Conservation (phyloP, 163 green algal species). For the Scenedesmus sp. region DNA sequence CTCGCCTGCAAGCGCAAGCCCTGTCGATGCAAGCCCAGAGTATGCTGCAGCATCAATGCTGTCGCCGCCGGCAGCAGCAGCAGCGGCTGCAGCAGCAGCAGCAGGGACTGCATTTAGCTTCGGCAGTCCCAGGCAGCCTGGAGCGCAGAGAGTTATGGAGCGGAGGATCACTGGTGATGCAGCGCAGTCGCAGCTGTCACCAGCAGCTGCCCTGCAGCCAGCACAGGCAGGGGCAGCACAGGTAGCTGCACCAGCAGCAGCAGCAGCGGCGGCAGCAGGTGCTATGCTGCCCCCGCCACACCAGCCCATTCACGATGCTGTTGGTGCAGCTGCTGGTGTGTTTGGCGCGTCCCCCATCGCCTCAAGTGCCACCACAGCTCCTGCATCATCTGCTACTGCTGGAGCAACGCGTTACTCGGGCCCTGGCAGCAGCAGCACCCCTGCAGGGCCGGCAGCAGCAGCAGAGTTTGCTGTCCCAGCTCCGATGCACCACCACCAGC, state of each 20-base stretch:
- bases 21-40: background rate
- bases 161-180: background rate
- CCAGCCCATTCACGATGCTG: background rate
- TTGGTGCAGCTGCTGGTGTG: background rate
- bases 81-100: constrained; percentile 5
- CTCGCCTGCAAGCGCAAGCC: background rate
- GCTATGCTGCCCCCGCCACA: background rate
- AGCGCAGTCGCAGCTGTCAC: background rate
- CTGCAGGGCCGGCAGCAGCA: background rate
- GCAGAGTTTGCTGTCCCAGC: background rate
- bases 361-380: background rate
- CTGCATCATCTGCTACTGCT: background rate
- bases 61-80: background rate
- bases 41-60: background rate
- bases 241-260: background rate
- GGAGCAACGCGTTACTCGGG: background rate
- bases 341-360: background rate
- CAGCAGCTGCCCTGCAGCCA: background rate
- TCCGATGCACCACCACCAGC: background rate
- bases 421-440: background rate
- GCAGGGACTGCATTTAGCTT: background rate
- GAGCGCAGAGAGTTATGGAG: background rate
- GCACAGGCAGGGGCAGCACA: background rate
- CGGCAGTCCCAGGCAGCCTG: background rate
- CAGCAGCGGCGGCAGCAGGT: constrained; percentile 15